Evolutionary conservation across 2,329 filamentous ascomycete species (phyloP).

Genomic region (Monosporascus sp.): DNA sequence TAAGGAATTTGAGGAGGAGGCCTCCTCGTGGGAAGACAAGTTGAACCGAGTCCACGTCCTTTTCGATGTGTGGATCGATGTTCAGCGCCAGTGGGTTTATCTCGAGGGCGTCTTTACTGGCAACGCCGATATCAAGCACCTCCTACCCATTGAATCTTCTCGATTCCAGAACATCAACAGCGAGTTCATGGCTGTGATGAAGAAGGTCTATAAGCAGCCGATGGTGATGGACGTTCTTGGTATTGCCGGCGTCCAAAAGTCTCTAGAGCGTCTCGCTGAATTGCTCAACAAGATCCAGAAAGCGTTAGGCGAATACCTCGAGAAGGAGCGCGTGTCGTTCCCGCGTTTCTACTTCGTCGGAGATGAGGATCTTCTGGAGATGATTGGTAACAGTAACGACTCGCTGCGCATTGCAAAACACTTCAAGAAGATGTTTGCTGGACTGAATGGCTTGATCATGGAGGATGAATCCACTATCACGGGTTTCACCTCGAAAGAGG

Average conservation of each 20-base stretch:
- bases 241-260: slow-evolving; percentile 94
- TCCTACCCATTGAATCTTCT: slow-evolving; percentile 92
- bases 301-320: slow-evolving; percentile 94
- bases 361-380: slow-evolving; percentile 95
- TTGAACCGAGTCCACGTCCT: slow-evolving; percentile 94
- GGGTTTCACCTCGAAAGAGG: slow-evolving; percentile 93
- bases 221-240: slow-evolving; percentile 94
- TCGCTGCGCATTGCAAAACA: slow-evolving; percentile 95
- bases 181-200: slow-evolving; percentile 98
- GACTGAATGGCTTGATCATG: slow-evolving; percentile 83
- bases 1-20: slow-evolving; percentile 98
- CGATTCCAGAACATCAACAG: slow-evolving; percentile 99
- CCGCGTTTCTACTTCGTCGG: slow-evolving; percentile 99
- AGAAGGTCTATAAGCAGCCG: slow-evolving; percentile 95
- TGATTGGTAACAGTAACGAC: slow-evolving; percentile 99
- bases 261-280: slow-evolving; percentile 90
- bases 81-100: slow-evolving; percentile 99
- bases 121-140: slow-evolving; percentile 97
- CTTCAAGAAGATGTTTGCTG: slow-evolving; percentile 99
- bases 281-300: slow-evolving; percentile 99
- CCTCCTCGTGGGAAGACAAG: slow-evolving; percentile 94
- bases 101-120: slow-evolving; percentile 98
- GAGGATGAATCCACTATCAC: slow-evolving; percentile 86
- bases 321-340: slow-evolving; percentile 95
- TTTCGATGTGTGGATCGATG: slow-evolving; percentile 99